Base-by-base conservation (phyloP, 495 filamentous ascomycete genomes). In the Cryomyces minteri region DNA sequence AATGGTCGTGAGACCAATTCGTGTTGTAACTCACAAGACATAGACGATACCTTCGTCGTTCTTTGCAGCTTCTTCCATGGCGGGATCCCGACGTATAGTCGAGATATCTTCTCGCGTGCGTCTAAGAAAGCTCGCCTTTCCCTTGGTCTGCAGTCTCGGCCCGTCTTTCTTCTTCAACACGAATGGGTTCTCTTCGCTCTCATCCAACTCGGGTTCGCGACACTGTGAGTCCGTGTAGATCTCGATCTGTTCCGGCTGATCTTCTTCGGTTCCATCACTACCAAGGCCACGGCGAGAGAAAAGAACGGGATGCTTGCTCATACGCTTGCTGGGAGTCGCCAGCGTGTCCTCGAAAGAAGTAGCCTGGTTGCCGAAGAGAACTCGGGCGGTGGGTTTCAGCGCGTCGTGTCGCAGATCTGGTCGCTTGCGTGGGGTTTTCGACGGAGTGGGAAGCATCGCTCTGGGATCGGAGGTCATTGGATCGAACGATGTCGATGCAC, bases 211-310 rank as follows among this genome's bases (percentile, higher is more conserved):
- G 30, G 90, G 90, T 32, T 94, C 65, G 39, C 84, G 79, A 54
- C 92, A 88, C 56, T 82, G 80, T 4, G 83, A 81, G 54, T 98
- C 90, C 7, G 87, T 95, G 58, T 76, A 94, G 44, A 98, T 93
- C 52, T 75, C 62, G 49, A 96, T 85, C 8, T 71, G 58, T 25
- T 25, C 18, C 18, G 18, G 18, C 18, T 2, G 18, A 25, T 25
- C 18, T 25, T 25, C 18, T 25, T 25, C 18, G 18, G 18, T 25
- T 25, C 18, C 18, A 25, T 25, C 18, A 25, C 18, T 25, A 25
- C 18, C 18, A 25, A 25, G 18, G 18, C 18, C 18, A 25, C 18
- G 8, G 34, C 34, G 12, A 37, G 34, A 37, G 34, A 37, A 37
- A 37, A 37, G 34, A 25, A 25, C 18, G 18, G 18, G 18, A 25